Base-by-base conservation (phyloP, 2,329 filamentous ascomycete species). In the Pseudogymnoascus sp. region DNA sequence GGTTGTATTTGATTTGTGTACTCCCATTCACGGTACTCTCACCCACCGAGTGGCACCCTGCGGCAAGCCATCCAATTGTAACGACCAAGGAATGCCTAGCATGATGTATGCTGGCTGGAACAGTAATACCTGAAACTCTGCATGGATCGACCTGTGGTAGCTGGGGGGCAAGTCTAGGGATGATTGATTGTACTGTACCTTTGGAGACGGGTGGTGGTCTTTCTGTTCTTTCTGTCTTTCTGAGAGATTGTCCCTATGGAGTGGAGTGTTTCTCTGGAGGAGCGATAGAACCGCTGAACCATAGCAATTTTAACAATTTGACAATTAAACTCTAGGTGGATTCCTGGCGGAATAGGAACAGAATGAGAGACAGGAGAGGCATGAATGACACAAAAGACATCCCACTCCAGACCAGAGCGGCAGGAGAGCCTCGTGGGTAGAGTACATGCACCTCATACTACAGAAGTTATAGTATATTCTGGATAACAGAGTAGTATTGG, bases 81-180 rank as follows among this genome's bases (percentile, higher is more conserved):
- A 57, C 33, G 23, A 37, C 55, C 55, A 57, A 37, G 55, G 33
- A 57, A 57, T 57, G 55, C 33, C 55, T 37, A 38, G 55, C 55
- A 38, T 57, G 30, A 35, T 10, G 35, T 23, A 57, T 37, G 33
- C 55, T 57, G 35, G 55, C 55, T 57, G 55, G 55, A 57, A 37
- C 55, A 57, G 3, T 33, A 38, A 37, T 57, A 57, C 55, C 35
- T 57, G 55, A 57, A 57, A 57, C 55, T 37, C 55, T 38, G 33
- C 55, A 57, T 57, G 55, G 55, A 57, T 57, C 33, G 55, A 37
- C 65, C 66, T 55, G 67, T 69, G 9, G 67, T 69, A 12, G 67
- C 65, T 8, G 68, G 60, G 58, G 66, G 66, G 1, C 5, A 19
- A 12, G 37, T 45, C 65, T 65, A 8, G 59, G 55, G 57, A 69